phyloP scores from a whole-genome alignment of 805 yeast species.

The Pichia heedii region DNA sequence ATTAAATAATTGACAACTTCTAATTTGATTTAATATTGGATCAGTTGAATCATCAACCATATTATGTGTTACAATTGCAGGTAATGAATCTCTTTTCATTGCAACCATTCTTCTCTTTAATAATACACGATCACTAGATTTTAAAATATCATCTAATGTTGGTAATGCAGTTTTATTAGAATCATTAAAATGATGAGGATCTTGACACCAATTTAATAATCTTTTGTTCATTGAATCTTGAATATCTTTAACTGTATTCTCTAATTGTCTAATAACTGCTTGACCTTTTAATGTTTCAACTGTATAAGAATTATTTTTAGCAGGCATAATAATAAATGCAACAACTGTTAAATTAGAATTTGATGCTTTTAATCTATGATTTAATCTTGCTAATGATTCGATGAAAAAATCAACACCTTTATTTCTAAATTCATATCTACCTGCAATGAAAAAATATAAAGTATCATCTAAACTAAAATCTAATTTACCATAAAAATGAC shows the following conservation, averaged over 20 bases:
- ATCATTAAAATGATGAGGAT: slow-evolving; percentile 34
- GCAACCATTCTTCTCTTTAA: slow-evolving; percentile 91
- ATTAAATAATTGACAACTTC: slow-evolving; percentile 87
- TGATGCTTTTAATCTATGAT: slow-evolving; percentile 71
- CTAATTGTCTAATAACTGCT: slow-evolving; percentile 88
- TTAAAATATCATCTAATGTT: slow-evolving; percentile 71
- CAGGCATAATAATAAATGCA: slow-evolving; percentile 98
- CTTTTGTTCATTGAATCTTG: slow-evolving; percentile 80
- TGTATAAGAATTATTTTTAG: slow-evolving; percentile 86
- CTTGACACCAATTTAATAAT: slow-evolving; percentile 75
- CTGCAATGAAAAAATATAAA: slow-evolving; percentile 90
- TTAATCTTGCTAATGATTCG: slow-evolving; percentile 85
- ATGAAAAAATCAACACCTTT: slow-evolving; percentile 95
- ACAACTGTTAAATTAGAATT: slow-evolving; percentile 89
- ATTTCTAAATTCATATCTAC: slow-evolving; percentile 92
- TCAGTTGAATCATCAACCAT: slow-evolving; percentile 89
- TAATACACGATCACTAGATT: slow-evolving; percentile 79
- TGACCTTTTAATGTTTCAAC: slow-evolving; percentile 94
- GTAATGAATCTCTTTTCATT: slow-evolving; percentile 77
- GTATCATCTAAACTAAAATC: slow-evolving; percentile 94
- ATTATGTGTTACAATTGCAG: slow-evolving; percentile 95
- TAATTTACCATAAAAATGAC: slow-evolving; percentile 94
- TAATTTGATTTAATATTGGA: slow-evolving; percentile 84
- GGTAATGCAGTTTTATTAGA: slow-evolving; percentile 44
- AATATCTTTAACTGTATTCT: slow-evolving; percentile 79